phyloP scores from a whole-genome alignment of 202 grass and related monocot species.

The Panicum hallii region DNA sequence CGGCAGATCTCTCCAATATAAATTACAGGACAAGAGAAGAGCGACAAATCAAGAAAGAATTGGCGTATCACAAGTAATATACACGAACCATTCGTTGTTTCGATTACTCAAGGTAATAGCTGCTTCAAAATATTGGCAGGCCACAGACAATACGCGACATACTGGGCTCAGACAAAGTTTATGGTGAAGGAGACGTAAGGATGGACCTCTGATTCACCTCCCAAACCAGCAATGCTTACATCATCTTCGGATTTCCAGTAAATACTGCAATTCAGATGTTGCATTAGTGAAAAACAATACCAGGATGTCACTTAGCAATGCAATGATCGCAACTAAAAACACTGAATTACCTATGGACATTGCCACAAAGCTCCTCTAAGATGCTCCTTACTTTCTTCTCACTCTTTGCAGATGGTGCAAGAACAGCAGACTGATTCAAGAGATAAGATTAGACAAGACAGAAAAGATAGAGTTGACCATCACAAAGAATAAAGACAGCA shows the following conservation, averaged over 20 bases:
- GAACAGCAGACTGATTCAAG: constrained; percentile 73
- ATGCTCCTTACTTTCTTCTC: constrained; percentile 98
- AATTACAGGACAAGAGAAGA: constrained; percentile 38
- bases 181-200: constrained; percentile 98
- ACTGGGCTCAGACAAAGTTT: constrained; percentile 67
- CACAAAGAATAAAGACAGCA: constrained; percentile 12
- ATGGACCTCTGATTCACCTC: constrained; percentile 76
- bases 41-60: constrained; percentile 50
- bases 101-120: constrained; percentile 33
- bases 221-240: constrained; percentile 60
- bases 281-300: constrained; percentile 15
- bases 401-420: constrained; percentile 73
- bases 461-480: neutral
- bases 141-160: neutral
- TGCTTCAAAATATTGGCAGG: constrained; percentile 40
- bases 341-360: constrained; percentile 70
- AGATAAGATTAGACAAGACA: constrained; percentile 30
- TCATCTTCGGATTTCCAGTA: constrained; percentile 96
- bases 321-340: neutral
- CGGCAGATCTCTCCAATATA: constrained; percentile 32
- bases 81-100: constrained; percentile 41
- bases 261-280: constrained; percentile 54
- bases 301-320: neutral
- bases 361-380: constrained; percentile 71
- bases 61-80: constrained; percentile 49